phyloP scores from a whole-genome alignment of 768 basidiomycete species.

The Auriscalpium microsporum region DNA sequence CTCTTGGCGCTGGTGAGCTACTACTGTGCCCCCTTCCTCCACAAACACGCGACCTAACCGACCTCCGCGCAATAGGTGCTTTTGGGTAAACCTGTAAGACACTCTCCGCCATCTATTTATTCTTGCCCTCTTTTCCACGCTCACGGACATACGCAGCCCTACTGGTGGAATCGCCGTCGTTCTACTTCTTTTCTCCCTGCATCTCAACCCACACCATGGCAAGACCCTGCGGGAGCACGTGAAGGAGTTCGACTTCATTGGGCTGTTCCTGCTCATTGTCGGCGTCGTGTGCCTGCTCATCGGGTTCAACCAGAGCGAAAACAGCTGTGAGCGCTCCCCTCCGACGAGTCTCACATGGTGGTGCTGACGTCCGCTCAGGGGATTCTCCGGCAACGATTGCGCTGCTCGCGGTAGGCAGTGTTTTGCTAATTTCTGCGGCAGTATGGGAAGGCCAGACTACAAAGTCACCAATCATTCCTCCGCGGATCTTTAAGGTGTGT shows the following conservation, averaged over 20 bases:
- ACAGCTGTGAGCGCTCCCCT: constrained; percentile 19
- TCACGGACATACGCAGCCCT: constrained; percentile 17
- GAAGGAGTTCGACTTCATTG: constrained; percentile 31
- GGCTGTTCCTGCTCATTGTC: constrained; percentile 26
- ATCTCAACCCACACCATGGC: constrained; percentile 27
- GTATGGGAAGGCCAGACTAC: constrained; percentile 29
- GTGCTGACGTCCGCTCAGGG: constrained; percentile 19
- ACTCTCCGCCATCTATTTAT: not conserved
- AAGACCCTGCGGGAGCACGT: constrained; percentile 25
- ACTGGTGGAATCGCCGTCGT: constrained; percentile 27
- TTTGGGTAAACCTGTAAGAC: constrained; percentile 28
- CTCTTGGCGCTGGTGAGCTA: constrained; percentile 32
- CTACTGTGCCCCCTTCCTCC: not conserved
- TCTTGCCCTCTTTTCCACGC: not conserved
- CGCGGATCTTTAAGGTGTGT: constrained; percentile 29
- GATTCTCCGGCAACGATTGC: constrained; percentile 25
- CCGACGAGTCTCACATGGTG: not conserved
- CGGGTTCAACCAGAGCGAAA: constrained; percentile 30
- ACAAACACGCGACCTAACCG: not conserved
- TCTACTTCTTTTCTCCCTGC: constrained; percentile 27
- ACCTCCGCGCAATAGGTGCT: constrained; percentile 19
- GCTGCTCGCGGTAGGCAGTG: constrained; percentile 27
- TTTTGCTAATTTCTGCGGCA: constrained; percentile 21
- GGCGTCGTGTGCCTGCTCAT: constrained; percentile 31
- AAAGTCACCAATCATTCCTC: constrained; percentile 31